phyloP scores from a whole-genome alignment of 164 flowering plant species.

The grape (Vitis vinifera) region DNA sequence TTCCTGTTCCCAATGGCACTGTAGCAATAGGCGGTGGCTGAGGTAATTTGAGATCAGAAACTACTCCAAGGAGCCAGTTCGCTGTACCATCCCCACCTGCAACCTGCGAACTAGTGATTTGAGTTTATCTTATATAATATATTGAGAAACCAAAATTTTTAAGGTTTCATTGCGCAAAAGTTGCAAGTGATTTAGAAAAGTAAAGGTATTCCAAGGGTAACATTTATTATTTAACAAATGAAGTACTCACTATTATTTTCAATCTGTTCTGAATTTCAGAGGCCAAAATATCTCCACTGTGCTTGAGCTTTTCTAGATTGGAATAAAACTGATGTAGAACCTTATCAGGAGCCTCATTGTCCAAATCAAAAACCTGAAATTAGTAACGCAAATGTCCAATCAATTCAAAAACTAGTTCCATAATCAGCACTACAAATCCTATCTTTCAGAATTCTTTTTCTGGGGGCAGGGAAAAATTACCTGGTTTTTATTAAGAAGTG shows the following conservation, averaged over 20 bases:
- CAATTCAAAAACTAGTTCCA: background rate
- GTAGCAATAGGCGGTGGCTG: slow-evolving; percentile 89
- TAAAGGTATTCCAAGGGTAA: background rate
- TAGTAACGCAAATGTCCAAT: slow-evolving; percentile 3
- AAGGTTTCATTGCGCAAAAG: background rate
- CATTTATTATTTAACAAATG: background rate
- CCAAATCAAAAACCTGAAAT: slow-evolving; percentile 76
- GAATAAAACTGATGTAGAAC: slow-evolving; percentile 54
- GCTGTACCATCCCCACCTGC: slow-evolving; percentile 99
- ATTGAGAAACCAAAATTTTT: background rate
- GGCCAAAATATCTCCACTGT: slow-evolving; percentile 41
- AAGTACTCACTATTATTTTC: slow-evolving; percentile 68
- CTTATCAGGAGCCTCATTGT: slow-evolving; percentile 65
- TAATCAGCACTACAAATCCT: background rate
- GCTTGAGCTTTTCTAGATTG: slow-evolving; percentile 54
- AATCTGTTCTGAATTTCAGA: slow-evolving; percentile 48
- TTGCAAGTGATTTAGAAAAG: background rate
- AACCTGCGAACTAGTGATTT: slow-evolving; percentile 81
- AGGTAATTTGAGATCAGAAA: slow-evolving; percentile 80
- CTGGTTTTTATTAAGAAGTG: slow-evolving; percentile 70
- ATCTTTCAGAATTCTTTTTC: background rate
- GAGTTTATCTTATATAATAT: background rate
- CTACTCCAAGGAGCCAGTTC: slow-evolving; percentile 91
- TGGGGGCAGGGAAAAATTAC: slow-evolving; percentile 23
- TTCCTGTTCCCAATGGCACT: slow-evolving; percentile 93